A percentile compares a stretch with the other conserved stretches of the same genome.
Conservation (phyloP, 805 yeast genomes). For the Kuraishia borneana region DNA sequence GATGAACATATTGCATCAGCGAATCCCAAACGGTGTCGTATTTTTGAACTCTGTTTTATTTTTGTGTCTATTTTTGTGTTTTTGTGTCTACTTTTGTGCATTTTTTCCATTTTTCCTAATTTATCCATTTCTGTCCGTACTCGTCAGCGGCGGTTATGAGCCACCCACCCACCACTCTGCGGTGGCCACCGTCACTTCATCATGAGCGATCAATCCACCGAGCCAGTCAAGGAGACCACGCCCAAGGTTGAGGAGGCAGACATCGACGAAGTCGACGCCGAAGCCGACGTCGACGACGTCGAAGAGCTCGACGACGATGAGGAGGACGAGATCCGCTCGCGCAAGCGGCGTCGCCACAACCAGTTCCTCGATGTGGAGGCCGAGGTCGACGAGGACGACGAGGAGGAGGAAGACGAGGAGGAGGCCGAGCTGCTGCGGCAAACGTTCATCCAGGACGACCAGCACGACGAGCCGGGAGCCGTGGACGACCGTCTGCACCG, state of each 20-base stretch:
- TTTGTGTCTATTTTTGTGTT: no score
- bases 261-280: slow-evolving; percentile 24
- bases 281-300: slow-evolving; percentile 40
- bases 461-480: slow-evolving; percentile 28
- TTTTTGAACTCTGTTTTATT: no score
- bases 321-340: slow-evolving; percentile 35
- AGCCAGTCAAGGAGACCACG: slow-evolving; percentile 1
- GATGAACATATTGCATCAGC: no score
- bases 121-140: background rate
- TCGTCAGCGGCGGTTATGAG: background rate
- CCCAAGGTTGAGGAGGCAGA: slow-evolving; percentile 1
- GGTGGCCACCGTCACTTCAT: background rate
- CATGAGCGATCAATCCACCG: no score
- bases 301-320: slow-evolving; percentile 46
- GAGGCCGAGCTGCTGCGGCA: slow-evolving; percentile 83
- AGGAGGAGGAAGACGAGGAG: slow-evolving; percentile 86
- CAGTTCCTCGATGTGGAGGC: slow-evolving; percentile 98
- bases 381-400: slow-evolving; percentile 97
- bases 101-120: slow-evolving; percentile 1
- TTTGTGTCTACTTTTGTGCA: slow-evolving; percentile 8
- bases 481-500: slow-evolving; percentile 77
- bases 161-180: no score
- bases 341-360: slow-evolving; percentile 49
- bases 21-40: no score
- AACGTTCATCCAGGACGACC: slow-evolving; percentile 73